Evolutionary conservation across 2,329 filamentous ascomycete species (phyloP), one percentile per base, ranked within the genome.

Genomic region (Daldinia sp.): DNA sequence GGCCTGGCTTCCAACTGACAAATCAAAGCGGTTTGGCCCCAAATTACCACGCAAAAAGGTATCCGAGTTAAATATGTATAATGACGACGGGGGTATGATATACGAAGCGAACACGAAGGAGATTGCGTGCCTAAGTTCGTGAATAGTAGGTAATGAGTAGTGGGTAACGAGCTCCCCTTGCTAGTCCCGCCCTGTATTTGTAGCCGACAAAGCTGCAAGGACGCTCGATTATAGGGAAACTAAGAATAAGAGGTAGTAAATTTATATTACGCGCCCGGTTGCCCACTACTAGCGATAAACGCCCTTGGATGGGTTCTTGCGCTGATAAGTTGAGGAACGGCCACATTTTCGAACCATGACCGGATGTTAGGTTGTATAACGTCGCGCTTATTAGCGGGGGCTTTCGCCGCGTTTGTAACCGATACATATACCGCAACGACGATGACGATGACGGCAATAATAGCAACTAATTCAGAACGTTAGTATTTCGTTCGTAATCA

Each of bases 361-460:
- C 63, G 63, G 23, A 58, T 61, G 25, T 48, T 49, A n/a, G 68
- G 68, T 35, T 68, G 48, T 37, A 70, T 58, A 30, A 73, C 32
- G 39, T 62, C 67, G 21, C 72, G 69, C 41, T 73, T 73, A 8
- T 61, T 27, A 35, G 34, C 52, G 19, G 27, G 32, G 8, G 30
- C 15, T 15, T 52, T 63, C 13, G 39, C 41, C 11, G 34, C 9
- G 11, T 62, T 61, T n/a, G 45, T 67, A 34, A 70, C 60, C 13
- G 54, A 30, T 23, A 75, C 70, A 58, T 73, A 74, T 27, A 66
- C 68, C 3, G 64, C 79, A 7, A 87, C 80, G 47, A 82, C 75
- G 53, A 84, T 79, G 39, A 81, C 81, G 43, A 87, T 78, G 47
- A 87, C 76, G 53, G 82, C 69, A 43, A 87, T 77, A 51, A 87